Base-by-base conservation (phyloP, 768 basidiomycete genomes). In the Lentinus brumalis region DNA sequence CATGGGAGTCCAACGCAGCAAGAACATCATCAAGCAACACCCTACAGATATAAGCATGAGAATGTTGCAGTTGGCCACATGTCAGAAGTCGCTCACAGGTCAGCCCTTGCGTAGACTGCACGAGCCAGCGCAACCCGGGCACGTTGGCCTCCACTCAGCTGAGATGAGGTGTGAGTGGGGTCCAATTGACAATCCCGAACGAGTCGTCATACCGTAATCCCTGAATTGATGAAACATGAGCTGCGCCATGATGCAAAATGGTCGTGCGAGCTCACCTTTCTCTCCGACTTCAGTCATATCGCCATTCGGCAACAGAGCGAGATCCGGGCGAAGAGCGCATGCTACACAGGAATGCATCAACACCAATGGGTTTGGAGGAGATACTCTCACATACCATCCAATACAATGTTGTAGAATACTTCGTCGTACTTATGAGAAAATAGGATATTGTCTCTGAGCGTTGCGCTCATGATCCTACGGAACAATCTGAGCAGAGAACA, bases 341-440 rank as follows among this genome's bases (percentile, higher is more conserved):
- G 52, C 26, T 47, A 3, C 21, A 41, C 31, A 45, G 12, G 12
- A 11, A 5, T 57, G 5, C 61, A 63, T 14, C 2, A 55, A n/a
- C 38, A 7, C 5, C 29, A n/a, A 12, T 45, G 12, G 51, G 8
- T 2, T 5, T 15, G 41, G 21, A 35, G 21, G 5, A 49, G 5
- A 16, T 8, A 3, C 3, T 0, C 21, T 26, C 53, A 54, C 70
- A 5, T 47, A 88, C 91, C 90, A 77, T 94, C 91, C 4, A 95
- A 73, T 5, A 95, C 93, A 15, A 87, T 69, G 56, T 91, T 82
- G 66, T 96, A 96, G 66, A 93, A 96, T 0, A 79, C 80, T 62
- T 91, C 88, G 53, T 98, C 94, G 62, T 89, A 97, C 66, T 87
- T 83, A 73, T 96, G 91, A 10, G 88, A 94, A 76, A 98, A 98